Evolutionary conservation across 371 early-diverging fungal genomes (phyloP).

Genomic region (Mortierella sp.): DNA sequence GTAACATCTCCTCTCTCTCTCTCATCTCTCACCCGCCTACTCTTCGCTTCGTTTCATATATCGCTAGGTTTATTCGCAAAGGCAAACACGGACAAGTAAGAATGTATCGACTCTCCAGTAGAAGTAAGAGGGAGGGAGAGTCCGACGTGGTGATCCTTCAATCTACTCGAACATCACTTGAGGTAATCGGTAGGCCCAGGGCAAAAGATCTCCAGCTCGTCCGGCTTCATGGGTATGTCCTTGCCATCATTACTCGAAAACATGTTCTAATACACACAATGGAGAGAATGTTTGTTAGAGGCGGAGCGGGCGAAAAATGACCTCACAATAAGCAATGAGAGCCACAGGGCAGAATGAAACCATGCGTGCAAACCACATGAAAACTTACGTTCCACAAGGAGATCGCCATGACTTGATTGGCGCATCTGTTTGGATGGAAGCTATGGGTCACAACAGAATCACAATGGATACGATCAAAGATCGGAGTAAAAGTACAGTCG

Average conservation of each 20-base stretch:
- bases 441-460: constrained; percentile 47
- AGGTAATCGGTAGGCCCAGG: constrained; percentile 68
- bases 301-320: not conserved
- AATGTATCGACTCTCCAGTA: not conserved
- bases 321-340: not conserved
- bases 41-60: too few species aligned
- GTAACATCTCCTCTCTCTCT: not conserved
- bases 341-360: not conserved
- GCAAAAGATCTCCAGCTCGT: constrained; percentile 60
- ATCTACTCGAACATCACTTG: constrained; percentile 47
- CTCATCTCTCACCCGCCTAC: not conserved
- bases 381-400: constrained; percentile 73
- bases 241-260: constrained; percentile 64
- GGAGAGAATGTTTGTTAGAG: not conserved
- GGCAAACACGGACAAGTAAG: not conserved
- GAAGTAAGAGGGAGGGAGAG: not conserved
- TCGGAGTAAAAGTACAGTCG: not conserved
- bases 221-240: constrained; percentile 49
- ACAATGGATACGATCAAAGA: not conserved
- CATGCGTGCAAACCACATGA: not conserved
- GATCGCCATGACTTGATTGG: constrained; percentile 75
- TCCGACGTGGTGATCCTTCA: not conserved
- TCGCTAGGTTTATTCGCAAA: not conserved
- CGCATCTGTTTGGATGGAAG: constrained; percentile 77
- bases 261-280: constrained; percentile 62